Conservation (phyloP, 352 stramenopile genomes). For the Globisporangium splendens region DNA sequence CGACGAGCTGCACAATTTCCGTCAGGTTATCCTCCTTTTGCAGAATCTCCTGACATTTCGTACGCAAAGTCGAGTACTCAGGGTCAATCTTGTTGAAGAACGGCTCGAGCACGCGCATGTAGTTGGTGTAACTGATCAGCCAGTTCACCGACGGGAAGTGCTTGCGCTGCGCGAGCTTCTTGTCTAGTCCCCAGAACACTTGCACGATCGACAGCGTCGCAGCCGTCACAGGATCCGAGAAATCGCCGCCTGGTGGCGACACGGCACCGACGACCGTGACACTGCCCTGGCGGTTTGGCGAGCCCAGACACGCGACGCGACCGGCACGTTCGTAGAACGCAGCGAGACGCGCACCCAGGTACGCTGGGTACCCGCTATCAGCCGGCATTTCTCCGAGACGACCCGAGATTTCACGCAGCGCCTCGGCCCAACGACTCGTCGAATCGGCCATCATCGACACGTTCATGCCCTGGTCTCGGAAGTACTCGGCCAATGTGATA, state of each 20-base stretch:
- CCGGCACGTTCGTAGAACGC: conserved; percentile 99
- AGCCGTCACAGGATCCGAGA: conserved; percentile 99
- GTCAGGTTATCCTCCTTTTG: conserved; percentile 98
- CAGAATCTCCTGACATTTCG: conserved; percentile 96
- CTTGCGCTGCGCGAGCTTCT: conserved; percentile 99
- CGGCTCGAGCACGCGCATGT: conserved; percentile 99
- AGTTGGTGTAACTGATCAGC: conserved; percentile 99
- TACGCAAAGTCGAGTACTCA: conserved; percentile 96
- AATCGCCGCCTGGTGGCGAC: conserved; percentile 98
- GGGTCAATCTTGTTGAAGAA: conserved; percentile 99
- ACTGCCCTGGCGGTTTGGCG: conserved; percentile 95
- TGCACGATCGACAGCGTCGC: conserved; percentile 99
- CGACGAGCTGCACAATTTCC: conserved; percentile 99
- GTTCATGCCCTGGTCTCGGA: conserved; percentile 98
- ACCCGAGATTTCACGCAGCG: conserved; percentile 99
- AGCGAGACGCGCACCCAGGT: conserved; percentile 97
- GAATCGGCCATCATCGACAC: conserved; percentile 99
- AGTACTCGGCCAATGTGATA: conserved; percentile 99
- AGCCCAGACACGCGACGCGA: conserved; percentile 96
- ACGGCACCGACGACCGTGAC: conserved; percentile 99
- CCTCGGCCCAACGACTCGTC: conserved; percentile 99
- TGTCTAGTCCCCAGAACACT: conserved; percentile 99
- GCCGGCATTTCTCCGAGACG: conserved; percentile 99
- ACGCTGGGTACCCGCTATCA: conserved; percentile 96
- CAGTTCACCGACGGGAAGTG: conserved; percentile 99